These are phyloP conservation scores for Abrus precatorius DNA, from an alignment of 306 rosid species.

Conservation along the genomic window DNA sequence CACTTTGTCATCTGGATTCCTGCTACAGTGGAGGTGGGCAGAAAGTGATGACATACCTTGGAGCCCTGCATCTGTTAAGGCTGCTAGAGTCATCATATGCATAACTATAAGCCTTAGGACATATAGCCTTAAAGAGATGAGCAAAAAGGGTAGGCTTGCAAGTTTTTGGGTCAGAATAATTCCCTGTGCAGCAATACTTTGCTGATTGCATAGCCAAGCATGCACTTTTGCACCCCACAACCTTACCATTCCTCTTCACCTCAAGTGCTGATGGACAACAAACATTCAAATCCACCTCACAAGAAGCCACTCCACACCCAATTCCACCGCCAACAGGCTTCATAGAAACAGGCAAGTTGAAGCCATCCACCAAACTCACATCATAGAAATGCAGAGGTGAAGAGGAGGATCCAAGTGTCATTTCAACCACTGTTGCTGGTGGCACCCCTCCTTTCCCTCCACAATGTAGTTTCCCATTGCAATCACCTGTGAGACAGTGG, in stretches of 20 bases:
- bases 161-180: constrained; percentile 73
- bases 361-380: constrained; percentile 94
- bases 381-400: constrained; percentile 93
- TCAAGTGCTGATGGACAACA: constrained; percentile 94
- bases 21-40: constrained; percentile 71
- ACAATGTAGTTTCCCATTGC: constrained; percentile 70
- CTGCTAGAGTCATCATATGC: constrained; percentile 93
- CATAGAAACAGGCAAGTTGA: constrained; percentile 95
- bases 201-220: constrained; percentile 98
- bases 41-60: constrained; percentile 88
- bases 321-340: constrained; percentile 90
- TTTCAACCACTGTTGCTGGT: constrained; percentile 93
- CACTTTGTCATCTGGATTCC: background rate
- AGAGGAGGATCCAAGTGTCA: constrained; percentile 89
- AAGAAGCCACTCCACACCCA: constrained; percentile 91
- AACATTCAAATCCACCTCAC: constrained; percentile 89
- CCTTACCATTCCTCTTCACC: constrained; percentile 74
- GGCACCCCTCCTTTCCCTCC: constrained; percentile 76
- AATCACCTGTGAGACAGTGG: constrained; percentile 79
- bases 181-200: constrained; percentile 93
- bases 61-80: constrained; percentile 89
- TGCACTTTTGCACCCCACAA: constrained; percentile 96
- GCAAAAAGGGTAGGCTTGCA: constrained; percentile 95
- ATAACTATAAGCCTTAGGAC: constrained; percentile 96
- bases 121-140: constrained; percentile 89